phyloP scores from a whole-genome alignment of 2,329 filamentous ascomycete genomes.

The Dryadomyces quercus-mongolicae region DNA sequence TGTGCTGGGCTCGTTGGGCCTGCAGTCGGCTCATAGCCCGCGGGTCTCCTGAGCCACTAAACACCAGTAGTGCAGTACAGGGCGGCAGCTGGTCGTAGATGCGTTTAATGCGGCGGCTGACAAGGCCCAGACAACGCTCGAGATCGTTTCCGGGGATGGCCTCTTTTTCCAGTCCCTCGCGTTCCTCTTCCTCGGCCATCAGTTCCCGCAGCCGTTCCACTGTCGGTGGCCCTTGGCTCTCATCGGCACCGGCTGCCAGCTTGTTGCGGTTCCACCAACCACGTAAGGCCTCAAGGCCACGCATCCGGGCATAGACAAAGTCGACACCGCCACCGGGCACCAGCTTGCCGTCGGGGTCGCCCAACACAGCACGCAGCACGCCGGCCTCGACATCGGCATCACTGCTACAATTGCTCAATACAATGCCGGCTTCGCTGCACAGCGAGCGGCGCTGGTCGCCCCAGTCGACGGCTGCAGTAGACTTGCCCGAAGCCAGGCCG shows the following conservation, averaged over 20 bases:
- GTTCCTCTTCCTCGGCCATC: constrained; percentile 7
- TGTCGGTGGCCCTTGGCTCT: constrained; percentile 22
- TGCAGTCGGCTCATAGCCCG: constrained; percentile 52
- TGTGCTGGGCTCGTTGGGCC: constrained; percentile 47
- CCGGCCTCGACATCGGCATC: constrained; percentile 46
- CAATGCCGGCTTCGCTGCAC: constrained; percentile 41
- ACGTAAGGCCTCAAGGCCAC: constrained; percentile 51
- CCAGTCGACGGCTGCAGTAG: constrained; percentile 77
- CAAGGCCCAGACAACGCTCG: constrained; percentile 30
- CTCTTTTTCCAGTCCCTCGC: not conserved
- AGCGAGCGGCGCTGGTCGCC: constrained; percentile 57
- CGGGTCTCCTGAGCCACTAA: constrained; percentile 57
- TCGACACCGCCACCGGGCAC: constrained; percentile 50
- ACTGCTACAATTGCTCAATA: constrained; percentile 38
- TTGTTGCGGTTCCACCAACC: constrained; percentile 56
- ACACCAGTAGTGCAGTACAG: constrained; percentile 53
- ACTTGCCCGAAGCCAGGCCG: constrained; percentile 44
- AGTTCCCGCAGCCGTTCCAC: constrained; percentile 12
- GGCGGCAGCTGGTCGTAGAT: constrained; percentile 48
- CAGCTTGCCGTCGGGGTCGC: constrained; percentile 44
- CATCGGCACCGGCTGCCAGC: constrained; percentile 17
- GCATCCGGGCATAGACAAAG: constrained; percentile 55
- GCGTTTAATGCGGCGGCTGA: constrained; percentile 36
- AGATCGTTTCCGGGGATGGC: constrained; percentile 18
- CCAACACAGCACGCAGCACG: constrained; percentile 45